These are phyloP conservation scores for Backusella luteola DNA, from an alignment of 192 early-diverging fungal genomes.

Conservation along the genomic window DNA sequence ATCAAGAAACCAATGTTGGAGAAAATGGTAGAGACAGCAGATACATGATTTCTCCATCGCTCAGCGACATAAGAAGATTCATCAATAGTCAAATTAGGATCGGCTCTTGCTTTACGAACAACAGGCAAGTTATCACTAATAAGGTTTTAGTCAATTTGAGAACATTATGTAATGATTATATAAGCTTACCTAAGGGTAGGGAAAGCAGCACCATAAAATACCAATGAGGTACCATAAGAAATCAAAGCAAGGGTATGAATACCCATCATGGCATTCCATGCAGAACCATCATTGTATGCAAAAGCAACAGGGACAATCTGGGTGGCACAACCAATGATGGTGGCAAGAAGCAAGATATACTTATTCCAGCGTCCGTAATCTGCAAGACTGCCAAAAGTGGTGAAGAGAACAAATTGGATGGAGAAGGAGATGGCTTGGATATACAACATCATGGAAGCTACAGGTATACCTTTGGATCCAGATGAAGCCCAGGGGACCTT, in stretches of 20 bases:
- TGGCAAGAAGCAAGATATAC: conserved; percentile 28
- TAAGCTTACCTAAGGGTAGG: conserved; percentile 26
- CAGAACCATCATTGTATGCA: conserved; percentile 24
- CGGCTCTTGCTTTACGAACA: conserved; percentile 29
- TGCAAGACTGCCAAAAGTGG: conserved; percentile 35
- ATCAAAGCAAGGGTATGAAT: conserved; percentile 27
- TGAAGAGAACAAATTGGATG: conserved; percentile 34
- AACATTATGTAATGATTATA: not conserved
- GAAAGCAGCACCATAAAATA: conserved; percentile 40
- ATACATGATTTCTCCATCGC: conserved; percentile 39
- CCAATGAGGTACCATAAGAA: conserved; percentile 35
- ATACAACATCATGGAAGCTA: conserved; percentile 34
- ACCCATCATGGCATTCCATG: conserved; percentile 38
- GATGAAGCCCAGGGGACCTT: conserved; percentile 12
- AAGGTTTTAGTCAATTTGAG: not conserved
- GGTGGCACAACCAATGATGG: conserved; percentile 25
- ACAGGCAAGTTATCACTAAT: conserved; percentile 32
- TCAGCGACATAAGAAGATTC: conserved; percentile 24
- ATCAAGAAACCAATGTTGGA: conserved; percentile 35
- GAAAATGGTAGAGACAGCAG: conserved; percentile 34
- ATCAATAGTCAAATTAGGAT: conserved; percentile 25
- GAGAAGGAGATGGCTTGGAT: conserved; percentile 40
- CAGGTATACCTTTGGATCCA: conserved; percentile 3
- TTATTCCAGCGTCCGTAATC: conserved; percentile 34
- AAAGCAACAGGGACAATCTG: conserved; percentile 34